Base-by-base conservation (phyloP, 2,329 filamentous ascomycete species). In the Cercospora berteroae region DNA sequence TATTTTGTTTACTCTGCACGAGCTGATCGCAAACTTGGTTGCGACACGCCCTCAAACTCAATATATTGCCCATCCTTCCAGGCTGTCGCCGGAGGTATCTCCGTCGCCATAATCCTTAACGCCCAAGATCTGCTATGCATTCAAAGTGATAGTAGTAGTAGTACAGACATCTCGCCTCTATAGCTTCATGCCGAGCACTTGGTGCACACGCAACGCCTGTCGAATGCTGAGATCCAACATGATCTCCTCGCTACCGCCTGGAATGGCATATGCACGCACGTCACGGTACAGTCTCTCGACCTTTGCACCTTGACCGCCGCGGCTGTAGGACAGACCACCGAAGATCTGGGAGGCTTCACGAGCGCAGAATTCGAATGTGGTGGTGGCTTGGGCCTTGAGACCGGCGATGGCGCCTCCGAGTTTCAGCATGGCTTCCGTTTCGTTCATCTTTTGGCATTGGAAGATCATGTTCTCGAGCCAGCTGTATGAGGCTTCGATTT, bases 321-420 rank as follows among this genome's bases (percentile, higher is more conserved):
- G 88, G 67, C 89, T 94, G 83, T 98, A 98, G 75, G 90, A 93
- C 72, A 98, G 83, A 27, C 95, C 95, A 69, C 95, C 95, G 75
- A 98, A 99, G 80, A 99, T 98, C 86, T 99, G 95, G 78, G 89
- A 92, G 16, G 95, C 95, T 83, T 99, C 95, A 68, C 94, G 87
- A 33, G 95, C 95, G 82, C 95, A 99, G 85, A 96, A 98, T 83
- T 99, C 95, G 75, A 98, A 99, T 0, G 94, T 97, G 2, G 92
- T 87, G 1, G 95, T 99, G 50, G 91, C 86, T 81, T 99, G 95
- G 1, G 95, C 95, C 84, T 99, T 99, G 76, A 98, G 86, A 39
- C 91, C 86, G 60, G 95, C 95, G 78, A 98, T 98, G 71, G 94
- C 92, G 39, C 95, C 95, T 56, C 95, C 95, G 7, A 99, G 90